These are phyloP conservation scores for Starmerella stellata DNA, from an alignment of 805 yeast species.

Conservation along the genomic window DNA sequence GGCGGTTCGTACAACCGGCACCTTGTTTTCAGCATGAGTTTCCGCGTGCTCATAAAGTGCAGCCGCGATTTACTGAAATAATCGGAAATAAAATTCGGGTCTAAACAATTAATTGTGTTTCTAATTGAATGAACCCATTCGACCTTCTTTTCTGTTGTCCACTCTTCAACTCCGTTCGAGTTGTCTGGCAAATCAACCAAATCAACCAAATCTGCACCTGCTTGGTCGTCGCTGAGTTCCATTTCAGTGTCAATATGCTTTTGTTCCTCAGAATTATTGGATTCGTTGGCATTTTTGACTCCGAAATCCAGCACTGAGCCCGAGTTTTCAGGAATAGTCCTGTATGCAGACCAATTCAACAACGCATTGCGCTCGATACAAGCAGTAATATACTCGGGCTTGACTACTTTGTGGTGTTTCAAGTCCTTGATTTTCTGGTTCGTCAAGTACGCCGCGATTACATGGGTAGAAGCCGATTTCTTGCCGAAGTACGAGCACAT, in stretches of 20 bases:
- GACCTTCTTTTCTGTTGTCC: slow-evolving; percentile 5
- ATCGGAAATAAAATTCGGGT: slow-evolving; percentile 53
- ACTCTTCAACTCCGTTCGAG: slow-evolving; percentile 1
- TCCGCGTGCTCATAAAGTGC: slow-evolving; percentile 81
- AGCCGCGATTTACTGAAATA: slow-evolving; percentile 70
- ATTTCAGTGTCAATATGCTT: neutral
- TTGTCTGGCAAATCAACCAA: neutral
- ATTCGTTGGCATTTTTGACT: neutral
- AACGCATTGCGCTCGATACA: slow-evolving; percentile 33
- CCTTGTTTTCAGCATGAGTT: slow-evolving; percentile 46
- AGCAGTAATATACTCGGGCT: slow-evolving; percentile 66
- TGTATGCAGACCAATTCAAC: slow-evolving; percentile 55
- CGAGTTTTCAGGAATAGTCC: slow-evolving; percentile 22
- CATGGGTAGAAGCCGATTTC: slow-evolving; percentile 66
- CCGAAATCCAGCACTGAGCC: neutral
- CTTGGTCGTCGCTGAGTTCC: neutral
- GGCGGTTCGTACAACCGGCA: slow-evolving; percentile 23
- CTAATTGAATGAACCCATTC: slow-evolving; percentile 12
- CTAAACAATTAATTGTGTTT: slow-evolving; percentile 28
- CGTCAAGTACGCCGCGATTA: slow-evolving; percentile 61
- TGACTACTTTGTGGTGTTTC: slow-evolving; percentile 52
- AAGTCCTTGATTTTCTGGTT: slow-evolving; percentile 55
- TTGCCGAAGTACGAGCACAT: slow-evolving; percentile 50
- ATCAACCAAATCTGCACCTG: neutral
- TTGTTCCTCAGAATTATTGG: neutral